Base-by-base conservation (phyloP, 2,329 filamentous ascomycete genomes). In the Botryotinia calthae region DNA sequence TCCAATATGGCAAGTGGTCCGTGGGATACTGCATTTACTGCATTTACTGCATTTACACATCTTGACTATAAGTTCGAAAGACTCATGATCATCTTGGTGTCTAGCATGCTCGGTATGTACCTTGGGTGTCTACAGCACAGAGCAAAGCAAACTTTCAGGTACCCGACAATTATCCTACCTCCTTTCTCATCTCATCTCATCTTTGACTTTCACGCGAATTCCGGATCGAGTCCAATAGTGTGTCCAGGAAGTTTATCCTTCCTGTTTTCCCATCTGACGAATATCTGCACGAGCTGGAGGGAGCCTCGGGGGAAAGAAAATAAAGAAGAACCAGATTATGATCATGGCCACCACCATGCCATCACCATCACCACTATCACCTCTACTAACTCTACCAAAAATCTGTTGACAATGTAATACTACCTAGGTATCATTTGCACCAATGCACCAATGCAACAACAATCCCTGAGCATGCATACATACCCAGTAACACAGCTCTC, bases 1-100 rank as follows among this genome's bases (percentile, higher is more conserved):
- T 72, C 70, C 14, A 59, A 72, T 67, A 59, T 67, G 62, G 70
- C n/a, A 72, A 40, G 12, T 59, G 40, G 48, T 37, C 70, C 70
- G 70, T 58, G 70, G 58, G 40, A 67, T 67, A 25, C 70, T 71
- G n/a, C 61, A 54, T 67, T 34, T 40, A 6, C 46, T 48, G 46
- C 46, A 25, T 25, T 12, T 12, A 48, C 22, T 51, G 48, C 48
- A 54, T 28, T 28, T 56, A 20, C 34, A n/a, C 64, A 46, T 67
- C 70, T 59, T 67, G 31, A 25, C 46, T 31, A 63, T 25, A 54
- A 56, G 40, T 37, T 67, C n/a, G 58, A 46, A 4, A 31, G 62
- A 59, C 70, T 67, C 62, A 67, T 72, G 70, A 67, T 72, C 48
- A 67, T 67, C 40, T n/a, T 46, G 12, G 37, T 58, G 51, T 22